phyloP scores from a whole-genome alignment of 148 eudicot genomes.

The Drosera capensis region DNA sequence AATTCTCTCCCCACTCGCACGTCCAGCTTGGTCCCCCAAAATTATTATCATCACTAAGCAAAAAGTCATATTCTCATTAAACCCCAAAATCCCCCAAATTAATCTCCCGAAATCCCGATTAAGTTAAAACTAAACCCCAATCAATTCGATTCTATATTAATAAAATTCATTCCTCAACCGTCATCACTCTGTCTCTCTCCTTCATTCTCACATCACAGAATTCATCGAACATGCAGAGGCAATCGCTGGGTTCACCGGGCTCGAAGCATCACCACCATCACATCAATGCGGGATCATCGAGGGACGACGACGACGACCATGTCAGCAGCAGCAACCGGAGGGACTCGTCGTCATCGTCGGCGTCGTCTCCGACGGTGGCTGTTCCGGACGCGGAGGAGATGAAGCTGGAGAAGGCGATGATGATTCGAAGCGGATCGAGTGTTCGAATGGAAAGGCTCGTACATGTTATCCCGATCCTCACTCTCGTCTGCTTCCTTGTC shows the following conservation, averaged over 20 bases:
- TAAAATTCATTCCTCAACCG: too few species aligned
- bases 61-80: too few species aligned
- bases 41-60: too few species aligned
- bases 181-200: neutral
- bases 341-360: conserved; percentile 19
- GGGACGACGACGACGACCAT: conserved; percentile 9
- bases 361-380: neutral
- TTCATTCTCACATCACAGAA: conserved; percentile 5
- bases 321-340: conserved; percentile 17
- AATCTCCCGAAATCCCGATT: too few species aligned
- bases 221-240: conserved; percentile 39
- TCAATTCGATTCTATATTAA: too few species aligned
- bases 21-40: conserved; percentile 1
- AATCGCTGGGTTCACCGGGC: conserved; percentile 48
- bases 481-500: conserved; percentile 51
- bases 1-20: neutral
- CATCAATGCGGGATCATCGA: conserved; percentile 10
- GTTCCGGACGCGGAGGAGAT: conserved; percentile 16
- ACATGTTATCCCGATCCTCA: conserved; percentile 58
- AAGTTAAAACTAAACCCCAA: too few species aligned
- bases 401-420: conserved; percentile 39
- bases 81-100: too few species aligned
- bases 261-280: conserved; percentile 19
- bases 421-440: too few species aligned
- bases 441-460: conserved; percentile 31